Base-by-base conservation (phyloP, 1,139 yeast species). In the Diutina pseudorugosa region DNA sequence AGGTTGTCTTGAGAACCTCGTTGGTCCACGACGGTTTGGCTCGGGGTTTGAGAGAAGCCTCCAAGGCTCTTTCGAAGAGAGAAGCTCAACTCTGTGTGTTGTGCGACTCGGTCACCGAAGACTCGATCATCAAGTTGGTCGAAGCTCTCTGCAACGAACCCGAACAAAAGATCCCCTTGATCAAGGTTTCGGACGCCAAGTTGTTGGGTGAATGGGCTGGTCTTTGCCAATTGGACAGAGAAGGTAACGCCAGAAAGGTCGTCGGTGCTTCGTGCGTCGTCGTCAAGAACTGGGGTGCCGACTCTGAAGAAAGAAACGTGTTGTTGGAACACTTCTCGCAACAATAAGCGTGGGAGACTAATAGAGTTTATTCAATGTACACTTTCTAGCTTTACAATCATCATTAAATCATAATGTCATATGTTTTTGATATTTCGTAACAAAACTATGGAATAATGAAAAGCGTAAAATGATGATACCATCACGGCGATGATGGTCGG, bases 121-220 rank as follows among this genome's bases (percentile, higher is more conserved):
- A 84, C 70, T 85, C 95, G 65, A 93, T 94, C 82, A 81, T 88
- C 74, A 90, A 91, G 81, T 88, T 93, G 75, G 93, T 94, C 69
- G 98, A 94, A 86, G 98, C 98, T 79, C 85, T 93, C 72, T 91
- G 98, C 81, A 89, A 90, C 82, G 96, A 89, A 78, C 89, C 95
- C 72, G 95, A 89, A 73, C 83, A 85, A 77, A 89, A 89, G 81
- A 89, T 93, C 67, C 98, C 98, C 69, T 83, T 93, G 76, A 87
- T 94, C 85, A 93, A 93, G 87, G 98, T 93, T 66, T 89, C 98
- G 66, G 98, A 94, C 74, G 96, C 98, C 73, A 93, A 93, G 86
- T 89, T 89, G 82, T 86, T 93, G 73, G 99, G 99, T 83, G 98
- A 93, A 83, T 93, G 98, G 99, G 98, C 98, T 71, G 99, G 99